These are phyloP conservation scores for Mortierella antarctica DNA, from an alignment of 192 early-diverging fungal genomes.

Conservation along the genomic window DNA sequence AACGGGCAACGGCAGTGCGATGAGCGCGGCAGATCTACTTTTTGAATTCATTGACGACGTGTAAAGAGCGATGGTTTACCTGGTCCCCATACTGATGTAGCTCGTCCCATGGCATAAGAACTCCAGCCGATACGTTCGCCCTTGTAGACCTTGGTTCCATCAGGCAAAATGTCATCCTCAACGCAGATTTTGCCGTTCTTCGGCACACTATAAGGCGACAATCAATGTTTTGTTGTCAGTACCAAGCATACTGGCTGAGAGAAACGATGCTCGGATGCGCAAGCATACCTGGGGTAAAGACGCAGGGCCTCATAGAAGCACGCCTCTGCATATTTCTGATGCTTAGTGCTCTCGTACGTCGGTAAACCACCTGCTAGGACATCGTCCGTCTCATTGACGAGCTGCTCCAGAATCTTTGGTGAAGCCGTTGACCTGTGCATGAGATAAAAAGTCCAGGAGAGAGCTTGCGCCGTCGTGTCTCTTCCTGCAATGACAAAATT, in stretches of 20 bases:
- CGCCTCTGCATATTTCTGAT: conserved; percentile 38
- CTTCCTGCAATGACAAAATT: conserved; percentile 62
- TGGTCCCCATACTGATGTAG: conserved; percentile 67
- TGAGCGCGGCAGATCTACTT: too few species aligned
- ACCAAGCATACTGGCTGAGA: too few species aligned
- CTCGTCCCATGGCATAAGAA: conserved; percentile 65
- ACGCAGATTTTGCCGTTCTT: conserved; percentile 61
- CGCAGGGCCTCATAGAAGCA: conserved; percentile 72
- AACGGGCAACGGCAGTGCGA: too few species aligned
- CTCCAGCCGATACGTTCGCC: conserved; percentile 61
- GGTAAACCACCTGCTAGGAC: conserved; percentile 21
- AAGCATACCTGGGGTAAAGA: conserved; percentile 63
- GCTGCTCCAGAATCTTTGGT: conserved; percentile 32
- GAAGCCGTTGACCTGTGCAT: conserved; percentile 49
- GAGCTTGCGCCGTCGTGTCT: conserved; percentile 68
- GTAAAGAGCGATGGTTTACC: too few species aligned
- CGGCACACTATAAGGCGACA: conserved; percentile 55
- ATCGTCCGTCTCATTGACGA: conserved; percentile 45
- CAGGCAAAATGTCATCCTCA: conserved; percentile 70
- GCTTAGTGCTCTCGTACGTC: conserved; percentile 34
- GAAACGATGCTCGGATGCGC: too few species aligned
- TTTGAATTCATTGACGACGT: too few species aligned
- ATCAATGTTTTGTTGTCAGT: too few species aligned
- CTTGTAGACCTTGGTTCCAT: conserved; percentile 65
- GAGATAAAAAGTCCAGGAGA: conserved; percentile 66